Conservation (phyloP, 805 yeast genomes). For the Saccharomyces jurei region DNA sequence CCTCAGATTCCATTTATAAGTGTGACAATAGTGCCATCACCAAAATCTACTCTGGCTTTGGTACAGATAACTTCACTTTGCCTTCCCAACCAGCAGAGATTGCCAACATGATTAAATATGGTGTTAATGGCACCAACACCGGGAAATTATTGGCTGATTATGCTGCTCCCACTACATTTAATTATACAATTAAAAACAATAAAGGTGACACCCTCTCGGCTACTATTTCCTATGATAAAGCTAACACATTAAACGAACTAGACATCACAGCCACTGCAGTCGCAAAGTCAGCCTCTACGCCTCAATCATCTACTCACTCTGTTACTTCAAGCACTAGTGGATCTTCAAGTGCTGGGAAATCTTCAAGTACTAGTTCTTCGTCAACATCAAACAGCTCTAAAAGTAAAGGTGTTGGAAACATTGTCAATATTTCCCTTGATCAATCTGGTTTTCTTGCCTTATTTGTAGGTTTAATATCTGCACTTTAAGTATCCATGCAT, state of each 20-base stretch:
- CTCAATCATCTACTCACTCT: slow-evolving; percentile 15
- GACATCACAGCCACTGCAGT: slow-evolving; percentile 13
- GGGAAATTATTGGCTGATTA: slow-evolving; percentile 39
- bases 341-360: slow-evolving; percentile 14
- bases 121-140: slow-evolving; percentile 38
- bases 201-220: slow-evolving; percentile 32
- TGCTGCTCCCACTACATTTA: slow-evolving; percentile 32
- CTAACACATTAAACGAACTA: slow-evolving; percentile 33
- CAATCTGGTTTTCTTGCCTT: slow-evolving; percentile 27
- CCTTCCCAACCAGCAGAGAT: slow-evolving; percentile 42
- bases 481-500: slow-evolving; percentile 17
- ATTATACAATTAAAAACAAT: slow-evolving; percentile 34
- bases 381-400: slow-evolving; percentile 9
- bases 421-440: slow-evolving; percentile 3
- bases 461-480: slow-evolving; percentile 32
- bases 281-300: slow-evolving; percentile 10
- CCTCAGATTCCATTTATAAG: slow-evolving; percentile 23
- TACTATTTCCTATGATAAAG: slow-evolving; percentile 32
- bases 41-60: slow-evolving; percentile 34
- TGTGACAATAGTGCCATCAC: slow-evolving; percentile 37
- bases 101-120: slow-evolving; percentile 37
- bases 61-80: slow-evolving; percentile 38
- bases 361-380: slow-evolving; percentile 1
- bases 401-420: slow-evolving; percentile 22
- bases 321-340: slow-evolving; percentile 13